Evolutionary conservation across 371 early-diverging fungal genomes (phyloP), one percentile per base, ranked within the genome.

Genomic region (Mortierella sp.): DNA sequence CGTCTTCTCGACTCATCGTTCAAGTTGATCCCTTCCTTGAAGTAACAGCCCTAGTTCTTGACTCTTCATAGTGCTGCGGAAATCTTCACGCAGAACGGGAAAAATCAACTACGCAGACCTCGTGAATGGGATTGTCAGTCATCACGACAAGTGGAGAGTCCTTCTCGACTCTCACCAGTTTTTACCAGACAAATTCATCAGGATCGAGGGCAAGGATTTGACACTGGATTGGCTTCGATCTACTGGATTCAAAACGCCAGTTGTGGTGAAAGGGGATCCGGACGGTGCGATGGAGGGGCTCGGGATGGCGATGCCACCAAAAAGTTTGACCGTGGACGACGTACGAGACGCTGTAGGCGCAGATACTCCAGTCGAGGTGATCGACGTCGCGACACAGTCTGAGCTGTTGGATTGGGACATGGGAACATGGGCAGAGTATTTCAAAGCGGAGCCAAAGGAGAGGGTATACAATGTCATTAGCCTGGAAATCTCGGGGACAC

Each of bases 381-480:
- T 70, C 80, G 93, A 96, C 67, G 97, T 96, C 0, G 82, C 92
- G 5, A 91, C 94, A 0, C 97, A 96, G 74, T 82, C 89, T 3
- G 92, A 92, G 54, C 78, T 83, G 34, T 67, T 81, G 10, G 91
- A 90, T 12, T 92, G 92, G 95, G 90, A 90, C 3, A 78, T 96
- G 83, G 87, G 84, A 24, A 81, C 85, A 25, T 97, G 95, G 95
- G 92, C 94, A 1, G 81, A 86, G 9, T 96, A 95, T 74, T 93
- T 90, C 64, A 80, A 74, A 40, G 71, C 87, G 0, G 79, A 80
- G 29, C 71, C 82, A 9, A 84, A 93, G 58, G 86, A 87, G 46
- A 79, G 91, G 41, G 86, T 95, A 10, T 81, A 93, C 44, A 96
- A 96, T 81, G 93, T 94, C 54, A 95, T 95, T 51, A 93, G 92